Evolutionary conservation across 768 basidiomycete genomes (phyloP).

Genomic region (Lactifluus pinguis): DNA sequence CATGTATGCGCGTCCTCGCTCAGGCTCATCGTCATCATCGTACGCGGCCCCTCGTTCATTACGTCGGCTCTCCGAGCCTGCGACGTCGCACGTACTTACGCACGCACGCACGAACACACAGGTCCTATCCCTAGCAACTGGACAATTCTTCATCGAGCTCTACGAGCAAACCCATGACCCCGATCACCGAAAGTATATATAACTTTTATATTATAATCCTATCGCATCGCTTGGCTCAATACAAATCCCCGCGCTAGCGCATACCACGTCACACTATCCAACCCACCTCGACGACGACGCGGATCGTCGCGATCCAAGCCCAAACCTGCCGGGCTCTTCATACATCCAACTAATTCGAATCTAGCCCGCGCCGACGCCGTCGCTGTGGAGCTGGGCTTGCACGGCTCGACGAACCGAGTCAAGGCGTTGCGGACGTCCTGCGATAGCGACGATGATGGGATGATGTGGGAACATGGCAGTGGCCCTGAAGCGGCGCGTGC

Average conservation of each 20-base stretch:
- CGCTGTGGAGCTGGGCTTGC: constrained; percentile 46
- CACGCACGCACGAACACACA: constrained; percentile 20
- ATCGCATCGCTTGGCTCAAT: not conserved
- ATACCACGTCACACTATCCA: not conserved
- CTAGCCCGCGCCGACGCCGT: constrained; percentile 56
- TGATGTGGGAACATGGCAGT: constrained; percentile 41
- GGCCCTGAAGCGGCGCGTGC: constrained; percentile 43
- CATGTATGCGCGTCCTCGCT: not conserved
- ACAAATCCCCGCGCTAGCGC: not conserved
- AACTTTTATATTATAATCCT: too few species aligned
- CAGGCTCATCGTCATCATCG: constrained; percentile 44
- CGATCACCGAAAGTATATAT: constrained; percentile 10
- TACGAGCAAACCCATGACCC: constrained; percentile 26
- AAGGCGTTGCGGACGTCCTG: constrained; percentile 29
- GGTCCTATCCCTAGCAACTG: constrained; percentile 47
- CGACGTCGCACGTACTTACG: not conserved
- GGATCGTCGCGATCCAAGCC: constrained; percentile 35
- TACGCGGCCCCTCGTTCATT: constrained; percentile 23
- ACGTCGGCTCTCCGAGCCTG: not conserved
- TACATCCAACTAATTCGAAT: constrained; percentile 55
- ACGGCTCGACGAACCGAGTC: constrained; percentile 40
- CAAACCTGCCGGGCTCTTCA: constrained; percentile 40
- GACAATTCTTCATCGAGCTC: constrained; percentile 50
- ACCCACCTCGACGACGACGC: constrained; percentile 20
- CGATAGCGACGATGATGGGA: constrained; percentile 23